These are phyloP conservation scores for Hypericum androsaemum DNA, from an alignment of 345 rosid species.

Conservation along the genomic window DNA sequence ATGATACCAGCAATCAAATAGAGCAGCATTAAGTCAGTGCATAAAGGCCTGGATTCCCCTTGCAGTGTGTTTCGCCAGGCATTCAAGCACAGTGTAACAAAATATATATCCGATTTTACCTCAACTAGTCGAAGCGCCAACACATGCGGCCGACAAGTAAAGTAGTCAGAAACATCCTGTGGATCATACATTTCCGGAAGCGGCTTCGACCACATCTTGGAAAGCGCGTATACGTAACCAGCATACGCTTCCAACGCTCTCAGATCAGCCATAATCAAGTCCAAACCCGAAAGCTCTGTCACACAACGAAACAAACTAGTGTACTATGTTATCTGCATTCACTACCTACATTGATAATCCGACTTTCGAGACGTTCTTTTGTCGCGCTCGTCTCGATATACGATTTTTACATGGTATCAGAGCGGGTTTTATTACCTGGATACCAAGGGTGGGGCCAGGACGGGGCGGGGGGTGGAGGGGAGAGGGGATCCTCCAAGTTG, in stretches of 20 bases:
- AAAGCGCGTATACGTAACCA: conserved; percentile 45
- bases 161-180: conserved; percentile 61
- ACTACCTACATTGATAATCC: neutral
- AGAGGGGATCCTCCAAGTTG: conserved; percentile 50
- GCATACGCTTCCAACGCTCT: conserved; percentile 79
- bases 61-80: no score
- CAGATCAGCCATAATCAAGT: conserved; percentile 85
- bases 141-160: conserved; percentile 81
- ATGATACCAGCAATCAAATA: no score
- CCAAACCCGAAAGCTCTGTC: conserved; percentile 69
- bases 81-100: no score
- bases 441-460: conserved; percentile 68
- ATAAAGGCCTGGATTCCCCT: no score
- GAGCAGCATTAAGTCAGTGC: no score
- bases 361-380: neutral
- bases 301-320: conserved; percentile 1
- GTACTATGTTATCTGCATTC: conserved; percentile 1
- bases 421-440: conserved; percentile 35
- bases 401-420: neutral
- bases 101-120: conserved; percentile 26
- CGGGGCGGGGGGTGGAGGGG: conserved; percentile 26
- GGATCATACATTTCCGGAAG: conserved; percentile 83
- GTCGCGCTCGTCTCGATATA: neutral
- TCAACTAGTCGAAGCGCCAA: conserved; percentile 78
- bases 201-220: conserved; percentile 78